Evolutionary conservation across 176 grass and related monocot genomes (phyloP).

Genomic region (Miscanthus lutarioriparius): DNA sequence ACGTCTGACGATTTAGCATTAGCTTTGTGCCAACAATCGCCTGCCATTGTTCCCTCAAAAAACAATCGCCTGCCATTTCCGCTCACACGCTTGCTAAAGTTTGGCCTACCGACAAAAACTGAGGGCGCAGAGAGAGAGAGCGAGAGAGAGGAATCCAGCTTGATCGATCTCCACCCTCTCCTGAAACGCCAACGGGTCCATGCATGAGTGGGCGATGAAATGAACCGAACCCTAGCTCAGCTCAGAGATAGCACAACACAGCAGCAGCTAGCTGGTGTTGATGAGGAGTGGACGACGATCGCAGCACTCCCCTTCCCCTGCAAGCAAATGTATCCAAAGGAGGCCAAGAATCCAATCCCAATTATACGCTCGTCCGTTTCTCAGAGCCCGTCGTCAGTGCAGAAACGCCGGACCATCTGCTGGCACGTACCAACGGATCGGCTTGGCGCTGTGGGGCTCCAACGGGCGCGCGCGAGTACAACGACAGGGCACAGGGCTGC

Average conservation of each 20-base stretch:
- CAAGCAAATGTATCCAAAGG: slow-evolving; percentile 37
- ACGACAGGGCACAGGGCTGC: background rate
- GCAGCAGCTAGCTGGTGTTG: background rate
- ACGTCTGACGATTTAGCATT: background rate
- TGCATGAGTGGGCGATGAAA: background rate
- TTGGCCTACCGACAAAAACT: slow-evolving; percentile 16
- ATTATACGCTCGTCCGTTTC: slow-evolving; percentile 23
- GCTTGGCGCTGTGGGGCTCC: slow-evolving; percentile 1
- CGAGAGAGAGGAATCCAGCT: background rate
- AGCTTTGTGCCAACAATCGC: background rate
- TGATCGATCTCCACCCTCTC: background rate
- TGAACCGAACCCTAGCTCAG: background rate
- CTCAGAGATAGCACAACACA: slow-evolving; percentile 38
- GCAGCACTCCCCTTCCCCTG: background rate
- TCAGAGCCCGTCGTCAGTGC: background rate
- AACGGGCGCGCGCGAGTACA: slow-evolving; percentile 1
- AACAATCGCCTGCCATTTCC: background rate
- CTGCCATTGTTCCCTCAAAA: background rate
- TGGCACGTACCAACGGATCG: slow-evolving; percentile 19
- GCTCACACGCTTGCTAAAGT: background rate
- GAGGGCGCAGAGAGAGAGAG: background rate
- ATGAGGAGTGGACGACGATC: slow-evolving; percentile 2
- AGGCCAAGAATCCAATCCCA: background rate
- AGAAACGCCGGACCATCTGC: background rate
- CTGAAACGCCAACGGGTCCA: background rate